These are phyloP conservation scores for Barnettozyma botsteinii DNA, from an alignment of 805 yeast species.

Conservation along the genomic window DNA sequence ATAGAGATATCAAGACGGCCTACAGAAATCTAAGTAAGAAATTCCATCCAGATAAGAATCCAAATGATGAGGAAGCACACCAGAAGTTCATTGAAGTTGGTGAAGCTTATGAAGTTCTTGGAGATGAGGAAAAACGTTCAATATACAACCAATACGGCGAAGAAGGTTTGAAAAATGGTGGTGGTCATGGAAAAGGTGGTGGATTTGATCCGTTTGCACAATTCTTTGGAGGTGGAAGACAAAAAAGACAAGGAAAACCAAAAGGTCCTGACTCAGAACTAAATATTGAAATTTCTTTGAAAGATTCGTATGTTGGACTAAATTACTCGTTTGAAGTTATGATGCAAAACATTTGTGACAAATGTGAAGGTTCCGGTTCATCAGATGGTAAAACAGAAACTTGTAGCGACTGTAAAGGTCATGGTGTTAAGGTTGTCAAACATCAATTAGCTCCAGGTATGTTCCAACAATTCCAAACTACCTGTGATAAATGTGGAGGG, in stretches of 20 bases:
- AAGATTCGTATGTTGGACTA: constrained; percentile 68
- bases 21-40: constrained; percentile 76
- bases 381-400: constrained; percentile 63
- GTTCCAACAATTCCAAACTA: constrained; percentile 76
- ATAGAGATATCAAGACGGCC: constrained; percentile 78
- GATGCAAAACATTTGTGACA: constrained; percentile 69
- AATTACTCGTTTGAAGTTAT: constrained; percentile 53
- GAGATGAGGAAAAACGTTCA: constrained; percentile 61
- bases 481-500: constrained; percentile 79
- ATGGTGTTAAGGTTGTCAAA: constrained; percentile 58
- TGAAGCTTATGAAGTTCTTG: constrained; percentile 84
- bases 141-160: constrained; percentile 75
- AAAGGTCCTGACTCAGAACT: constrained; percentile 61
- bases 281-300: constrained; percentile 48
- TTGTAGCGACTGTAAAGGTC: constrained; percentile 71
- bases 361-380: constrained; percentile 82
- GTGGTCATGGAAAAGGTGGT: constrained; percentile 37
- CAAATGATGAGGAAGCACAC: constrained; percentile 75
- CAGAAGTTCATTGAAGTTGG: constrained; percentile 85
- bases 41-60: constrained; percentile 93
- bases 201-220: constrained; percentile 62
- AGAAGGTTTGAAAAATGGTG: constrained; percentile 63
- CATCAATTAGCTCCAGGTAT: constrained; percentile 86
- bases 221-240: constrained; percentile 45
- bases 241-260: constrained; percentile 34